These are phyloP conservation scores for Aegilops umbellulata DNA, from an alignment of 176 grass and related monocot genomes.

Conservation along the genomic window DNA sequence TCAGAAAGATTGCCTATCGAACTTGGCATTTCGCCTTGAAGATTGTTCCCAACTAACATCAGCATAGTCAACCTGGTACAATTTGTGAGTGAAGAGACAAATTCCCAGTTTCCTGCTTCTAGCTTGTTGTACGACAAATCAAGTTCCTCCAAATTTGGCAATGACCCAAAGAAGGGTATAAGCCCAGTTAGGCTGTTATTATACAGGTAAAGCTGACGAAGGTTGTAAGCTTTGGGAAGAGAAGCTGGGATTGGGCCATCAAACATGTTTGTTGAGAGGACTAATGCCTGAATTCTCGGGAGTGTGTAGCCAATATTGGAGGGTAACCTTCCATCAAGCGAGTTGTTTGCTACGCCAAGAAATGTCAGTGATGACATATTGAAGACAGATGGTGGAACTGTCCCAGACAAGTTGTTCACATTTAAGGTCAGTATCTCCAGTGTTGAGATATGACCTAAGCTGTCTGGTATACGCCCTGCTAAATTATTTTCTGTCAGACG, in stretches of 20 bases:
- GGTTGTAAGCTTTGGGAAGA: conserved; percentile 19
- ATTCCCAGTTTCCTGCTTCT: conserved; percentile 7
- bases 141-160: not conserved
- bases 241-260: conserved; percentile 39
- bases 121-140: conserved; percentile 31
- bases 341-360: conserved; percentile 30
- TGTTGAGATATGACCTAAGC: not conserved
- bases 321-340: conserved; percentile 30
- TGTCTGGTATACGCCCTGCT: conserved; percentile 40
- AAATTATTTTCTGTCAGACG: conserved; percentile 1
- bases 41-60: conserved; percentile 10
- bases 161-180: conserved; percentile 33
- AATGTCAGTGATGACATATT: conserved; percentile 25
- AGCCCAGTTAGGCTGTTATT: conserved; percentile 7
- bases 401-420: conserved; percentile 24
- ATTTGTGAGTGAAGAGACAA: conserved; percentile 29
- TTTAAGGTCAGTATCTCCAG: not conserved
- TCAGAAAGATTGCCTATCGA: conserved; percentile 31
- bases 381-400: conserved; percentile 28
- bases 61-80: conserved; percentile 6
- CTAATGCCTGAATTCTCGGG: conserved; percentile 13
- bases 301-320: conserved; percentile 30
- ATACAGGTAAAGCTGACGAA: not conserved
- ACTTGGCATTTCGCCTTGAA: conserved; percentile 27
- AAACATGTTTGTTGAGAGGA: conserved; percentile 1